Evolutionary conservation across 1,284 basidiomycete genomes (phyloP), one percentile per base, ranked within the genome.

Genomic region (Ceratobasidium sp.): DNA sequence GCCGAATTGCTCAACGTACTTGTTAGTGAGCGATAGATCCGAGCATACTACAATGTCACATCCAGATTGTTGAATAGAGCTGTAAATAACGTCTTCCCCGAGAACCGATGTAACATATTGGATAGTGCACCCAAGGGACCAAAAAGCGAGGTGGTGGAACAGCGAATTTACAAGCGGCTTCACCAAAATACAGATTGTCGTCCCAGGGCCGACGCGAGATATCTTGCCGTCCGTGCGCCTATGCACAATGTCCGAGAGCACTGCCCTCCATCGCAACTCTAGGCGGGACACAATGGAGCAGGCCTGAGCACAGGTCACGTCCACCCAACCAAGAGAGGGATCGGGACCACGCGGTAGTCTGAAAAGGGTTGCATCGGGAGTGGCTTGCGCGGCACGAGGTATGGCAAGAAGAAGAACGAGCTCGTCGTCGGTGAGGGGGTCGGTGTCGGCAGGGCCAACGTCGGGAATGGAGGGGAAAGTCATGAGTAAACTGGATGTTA

Each of bases 131-230:
- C 60, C 60, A 6, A 63, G 36, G 22, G 60, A 36, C 60, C 60
- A 63, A 47, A 63, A 63, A 45, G 60, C 60, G 19, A 63, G 41
- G 19, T 44, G 60, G 29, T 63, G 60, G 41, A 63, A 63, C 33
- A 41, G n/a, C 6, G 41, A 36, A 27, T 47, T 33, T 7, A 63
- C 31, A 2, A 41, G 3, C 6, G 60, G 60, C n/a, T 47, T 1
- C 11, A 8, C 19, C 7, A 27, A 17, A 24, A 63, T 63, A 5
- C 36, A 41, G 22, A 63, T 27, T 24, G 27, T 45, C 5, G 41
- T 47, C n/a, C 60, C 60, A 4, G 33, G 36, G 19, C 41, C 41
- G n/a, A 45, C 41, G 19, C n/a, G 33, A 14, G n/a, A 27, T 15
- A 22, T 11, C 11, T 2, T 7, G 1, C 60, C 60, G 29, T n/a